A percentile compares a stretch with the other conserved stretches of the same genome.
Evolutionary conservation across 2,329 filamentous ascomycete genomes (phyloP).

Genomic region (Colletotrichum tabaci): DNA sequence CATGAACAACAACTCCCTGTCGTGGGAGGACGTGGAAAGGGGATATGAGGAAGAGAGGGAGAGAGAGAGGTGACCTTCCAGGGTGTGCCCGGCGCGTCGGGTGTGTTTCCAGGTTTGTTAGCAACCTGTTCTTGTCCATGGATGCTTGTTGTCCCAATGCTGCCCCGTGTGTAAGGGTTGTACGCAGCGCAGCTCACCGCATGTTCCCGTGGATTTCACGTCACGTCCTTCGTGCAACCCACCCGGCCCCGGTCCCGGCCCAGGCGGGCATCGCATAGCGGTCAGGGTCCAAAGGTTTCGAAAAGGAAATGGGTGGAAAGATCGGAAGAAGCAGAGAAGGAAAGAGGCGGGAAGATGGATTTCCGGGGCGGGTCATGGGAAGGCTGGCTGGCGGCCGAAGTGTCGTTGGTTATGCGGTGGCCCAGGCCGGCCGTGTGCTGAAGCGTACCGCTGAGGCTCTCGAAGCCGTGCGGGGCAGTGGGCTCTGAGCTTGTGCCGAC

Average conservation of each 20-base stretch:
- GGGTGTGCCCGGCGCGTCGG: neutral
- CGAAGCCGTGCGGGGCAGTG: neutral
- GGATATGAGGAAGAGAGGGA: too few species aligned
- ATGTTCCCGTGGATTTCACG: slow-evolving; percentile 14
- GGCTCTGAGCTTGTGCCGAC: neutral
- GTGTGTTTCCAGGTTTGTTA: neutral
- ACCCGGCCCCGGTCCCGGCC: neutral
- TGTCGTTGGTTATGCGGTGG: slow-evolving; percentile 3
- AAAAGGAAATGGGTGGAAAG: neutral
- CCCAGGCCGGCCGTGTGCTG: slow-evolving; percentile 8
- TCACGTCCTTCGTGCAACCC: slow-evolving; percentile 1
- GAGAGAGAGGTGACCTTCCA: neutral
- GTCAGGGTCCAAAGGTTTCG: too few species aligned
- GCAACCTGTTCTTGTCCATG: neutral
- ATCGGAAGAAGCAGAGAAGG: neutral
- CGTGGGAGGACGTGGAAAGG: neutral
- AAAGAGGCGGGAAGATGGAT: neutral
- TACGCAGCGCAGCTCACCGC: slow-evolving; percentile 6
- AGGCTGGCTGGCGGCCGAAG: slow-evolving; percentile 1
- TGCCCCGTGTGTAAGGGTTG: neutral
- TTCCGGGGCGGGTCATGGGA: too few species aligned
- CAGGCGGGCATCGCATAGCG: neutral
- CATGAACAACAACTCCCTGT: neutral
- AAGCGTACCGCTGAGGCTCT: neutral
- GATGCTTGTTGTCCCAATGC: neutral